A percentile compares a stretch with the other conserved stretches of the same genome.
phyloP scores from a whole-genome alignment of 306 rosid species.

The Biancaea sappan region DNA sequence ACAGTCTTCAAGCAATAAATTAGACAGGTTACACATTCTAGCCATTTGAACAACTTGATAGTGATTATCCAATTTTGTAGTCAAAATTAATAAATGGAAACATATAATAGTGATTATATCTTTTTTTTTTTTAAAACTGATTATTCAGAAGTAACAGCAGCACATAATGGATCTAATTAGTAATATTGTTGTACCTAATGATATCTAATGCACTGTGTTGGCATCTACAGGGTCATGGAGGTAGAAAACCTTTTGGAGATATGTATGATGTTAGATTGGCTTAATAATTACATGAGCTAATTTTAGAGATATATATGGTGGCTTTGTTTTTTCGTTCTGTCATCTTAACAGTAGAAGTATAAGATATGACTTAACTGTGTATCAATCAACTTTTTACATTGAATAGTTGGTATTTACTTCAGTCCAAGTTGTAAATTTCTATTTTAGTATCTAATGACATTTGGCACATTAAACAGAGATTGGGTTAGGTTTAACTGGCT shows the following conservation, averaged over 20 bases:
- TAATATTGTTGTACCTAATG: not conserved
- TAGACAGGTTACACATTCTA: not conserved
- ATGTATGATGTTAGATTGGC: constrained; percentile 9
- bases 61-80: not conserved
- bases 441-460: constrained; percentile 5
- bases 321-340: not conserved
- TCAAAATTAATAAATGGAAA: not conserved
- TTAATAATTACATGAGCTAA: not conserved
- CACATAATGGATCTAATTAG: constrained; percentile 25
- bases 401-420: constrained; percentile 8
- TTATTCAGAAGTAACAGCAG: not conserved
- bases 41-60: constrained; percentile 9
- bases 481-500: constrained; percentile 92
- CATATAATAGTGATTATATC: not conserved
- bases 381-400: constrained; percentile 2
- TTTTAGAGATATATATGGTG: not conserved
- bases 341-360: not conserved
- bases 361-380: not conserved
- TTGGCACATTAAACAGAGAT: constrained; percentile 67
- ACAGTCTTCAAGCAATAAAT: not conserved
- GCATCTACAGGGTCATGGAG: constrained; percentile 19
- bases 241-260: constrained; percentile 1
- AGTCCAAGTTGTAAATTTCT: constrained; percentile 16
- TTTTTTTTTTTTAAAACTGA: not conserved
- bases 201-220: not conserved